Evolutionary conservation across 2,329 filamentous ascomycete genomes (phyloP).

Genomic region (Trichocomaceae sp.): DNA sequence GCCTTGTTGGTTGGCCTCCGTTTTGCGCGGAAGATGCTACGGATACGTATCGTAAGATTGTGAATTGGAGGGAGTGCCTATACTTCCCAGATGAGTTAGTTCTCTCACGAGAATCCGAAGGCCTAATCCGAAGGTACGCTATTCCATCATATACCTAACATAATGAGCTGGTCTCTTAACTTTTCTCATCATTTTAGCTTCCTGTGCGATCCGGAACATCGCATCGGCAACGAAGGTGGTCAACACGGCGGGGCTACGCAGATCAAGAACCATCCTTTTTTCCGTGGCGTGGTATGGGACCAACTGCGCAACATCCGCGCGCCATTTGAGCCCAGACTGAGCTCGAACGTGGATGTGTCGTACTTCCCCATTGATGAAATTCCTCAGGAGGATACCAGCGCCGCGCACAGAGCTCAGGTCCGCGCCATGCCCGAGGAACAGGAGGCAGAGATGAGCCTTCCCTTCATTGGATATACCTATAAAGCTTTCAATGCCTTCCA

Average conservation of each 20-base stretch:
- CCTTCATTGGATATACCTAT: constrained; percentile 95
- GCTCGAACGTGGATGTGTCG: constrained; percentile 89
- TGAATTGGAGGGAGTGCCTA: constrained; percentile 92
- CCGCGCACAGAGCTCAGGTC: constrained; percentile 76
- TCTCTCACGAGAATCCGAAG: constrained; percentile 79
- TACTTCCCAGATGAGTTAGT: constrained; percentile 96
- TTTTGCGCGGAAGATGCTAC: constrained; percentile 98
- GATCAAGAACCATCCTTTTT: constrained; percentile 92
- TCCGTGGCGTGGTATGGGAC: constrained; percentile 94
- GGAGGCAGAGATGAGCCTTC: constrained; percentile 88
- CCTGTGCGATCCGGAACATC: constrained; percentile 88
- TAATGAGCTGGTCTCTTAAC: constrained; percentile 21
- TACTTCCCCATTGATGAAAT: constrained; percentile 99
- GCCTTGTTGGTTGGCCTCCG: constrained; percentile 94
- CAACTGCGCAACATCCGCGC: constrained; percentile 86
- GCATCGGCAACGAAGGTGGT: constrained; percentile 64
- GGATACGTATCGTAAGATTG: constrained; percentile 98
- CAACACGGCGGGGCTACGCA: constrained; percentile 69
- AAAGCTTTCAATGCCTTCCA: constrained; percentile 80
- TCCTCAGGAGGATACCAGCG: constrained; percentile 89
- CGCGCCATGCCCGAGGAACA: constrained; percentile 67
- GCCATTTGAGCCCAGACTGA: constrained; percentile 89
- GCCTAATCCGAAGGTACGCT: constrained; percentile 76
- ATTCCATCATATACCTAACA: constrained; percentile 1
- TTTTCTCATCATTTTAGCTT: constrained; percentile 51